Percentiles rank a stretch among this genome's conserved stretches.
Conservation (phyloP, 768 basidiomycete genomes). For the Lentinula detonsa region DNA sequence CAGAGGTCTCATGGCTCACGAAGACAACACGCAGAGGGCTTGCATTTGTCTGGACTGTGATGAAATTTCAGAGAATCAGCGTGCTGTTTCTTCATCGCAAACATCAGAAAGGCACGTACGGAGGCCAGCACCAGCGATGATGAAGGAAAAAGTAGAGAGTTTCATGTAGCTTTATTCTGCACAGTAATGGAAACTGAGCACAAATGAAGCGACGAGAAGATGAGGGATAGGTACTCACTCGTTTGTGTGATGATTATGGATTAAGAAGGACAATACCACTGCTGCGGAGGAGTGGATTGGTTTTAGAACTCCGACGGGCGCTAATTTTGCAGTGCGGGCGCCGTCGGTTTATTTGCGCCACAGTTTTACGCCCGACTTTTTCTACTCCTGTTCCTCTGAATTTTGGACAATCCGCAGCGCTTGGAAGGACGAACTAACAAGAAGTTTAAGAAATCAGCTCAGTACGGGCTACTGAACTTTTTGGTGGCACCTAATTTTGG, state of each 20-base stretch:
- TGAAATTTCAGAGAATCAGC: background rate
- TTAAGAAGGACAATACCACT: background rate
- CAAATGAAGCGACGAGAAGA: background rate
- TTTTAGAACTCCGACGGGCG: background rate
- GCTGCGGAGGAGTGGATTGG: background rate
- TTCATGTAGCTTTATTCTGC: background rate
- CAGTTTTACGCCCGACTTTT: no score
- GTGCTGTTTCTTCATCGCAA: background rate
- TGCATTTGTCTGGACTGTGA: constrained; percentile 3
- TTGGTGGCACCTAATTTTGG: no score
- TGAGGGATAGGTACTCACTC: background rate
- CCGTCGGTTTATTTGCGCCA: background rate
- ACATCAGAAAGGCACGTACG: background rate
- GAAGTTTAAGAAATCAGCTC: no score
- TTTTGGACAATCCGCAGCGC: no score
- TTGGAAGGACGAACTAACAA: no score
- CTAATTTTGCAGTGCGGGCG: background rate
- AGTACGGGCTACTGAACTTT: no score
- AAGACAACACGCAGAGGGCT: constrained; percentile 4
- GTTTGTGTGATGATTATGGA: background rate
- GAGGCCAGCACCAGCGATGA: constrained; percentile 6
- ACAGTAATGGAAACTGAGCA: background rate
- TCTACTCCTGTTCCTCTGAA: no score
- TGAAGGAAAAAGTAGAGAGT: background rate
- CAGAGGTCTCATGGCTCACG: background rate